phyloP scores from a whole-genome alignment of 345 rosid species.

The Euphorbia lathyris region DNA sequence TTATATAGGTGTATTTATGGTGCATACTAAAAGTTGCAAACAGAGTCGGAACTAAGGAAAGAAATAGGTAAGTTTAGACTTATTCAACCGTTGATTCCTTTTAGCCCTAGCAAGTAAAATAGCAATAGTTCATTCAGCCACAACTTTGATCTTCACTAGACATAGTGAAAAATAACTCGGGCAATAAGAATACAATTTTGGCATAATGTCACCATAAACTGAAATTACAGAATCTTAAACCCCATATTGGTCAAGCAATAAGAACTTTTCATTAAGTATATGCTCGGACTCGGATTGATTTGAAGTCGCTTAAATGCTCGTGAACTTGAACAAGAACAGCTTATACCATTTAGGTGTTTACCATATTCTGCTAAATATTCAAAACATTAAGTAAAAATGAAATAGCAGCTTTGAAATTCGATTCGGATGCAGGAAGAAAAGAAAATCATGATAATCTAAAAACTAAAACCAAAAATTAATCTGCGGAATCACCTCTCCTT shows the following conservation, averaged over 20 bases:
- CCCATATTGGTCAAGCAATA: neutral
- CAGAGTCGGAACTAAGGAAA: too few relatives aligned
- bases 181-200: neutral
- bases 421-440: neutral
- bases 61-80: too few relatives aligned
- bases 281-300: too few relatives aligned
- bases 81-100: too few relatives aligned
- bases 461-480: neutral
- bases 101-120: too few relatives aligned
- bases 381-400: neutral
- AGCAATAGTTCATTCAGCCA: too few relatives aligned
- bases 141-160: too few relatives aligned
- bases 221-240: neutral
- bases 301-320: neutral
- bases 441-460: neutral
- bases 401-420: neutral
- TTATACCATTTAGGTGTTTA: neutral
- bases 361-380: neutral
- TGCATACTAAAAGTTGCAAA: too few relatives aligned
- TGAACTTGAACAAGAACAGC: neutral
- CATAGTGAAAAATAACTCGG: neutral
- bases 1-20: neutral
- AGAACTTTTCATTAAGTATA: neutral
- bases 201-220: neutral
- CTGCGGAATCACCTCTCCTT: constrained; percentile 52